Percentiles rank a stretch among this genome's conserved stretches.
phyloP scores from a whole-genome alignment of 495 filamentous ascomycete species.

The Alectoria sarmentosa region DNA sequence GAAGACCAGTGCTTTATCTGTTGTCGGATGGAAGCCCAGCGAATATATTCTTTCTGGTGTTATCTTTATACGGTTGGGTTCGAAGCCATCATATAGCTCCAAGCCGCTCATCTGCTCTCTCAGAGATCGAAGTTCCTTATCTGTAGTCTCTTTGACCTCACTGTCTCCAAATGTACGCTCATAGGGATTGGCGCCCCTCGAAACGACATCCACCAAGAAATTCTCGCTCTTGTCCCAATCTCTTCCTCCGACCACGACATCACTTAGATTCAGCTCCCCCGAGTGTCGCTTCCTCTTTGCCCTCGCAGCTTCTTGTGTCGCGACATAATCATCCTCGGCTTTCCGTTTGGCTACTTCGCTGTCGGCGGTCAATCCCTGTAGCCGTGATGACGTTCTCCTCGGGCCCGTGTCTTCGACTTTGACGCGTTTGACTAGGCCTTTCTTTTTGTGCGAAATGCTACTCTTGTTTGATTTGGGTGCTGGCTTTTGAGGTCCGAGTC shows the following conservation, averaged over 20 bases:
- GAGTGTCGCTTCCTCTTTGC: slow-evolving; percentile 66
- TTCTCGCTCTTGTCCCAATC: slow-evolving; percentile 46
- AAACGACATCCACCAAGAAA: slow-evolving; percentile 51
- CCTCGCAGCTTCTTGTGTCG: slow-evolving; percentile 50
- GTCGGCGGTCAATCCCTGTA: slow-evolving; percentile 60
- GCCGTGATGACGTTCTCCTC: slow-evolving; percentile 56
- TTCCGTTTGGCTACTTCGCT: slow-evolving; percentile 74
- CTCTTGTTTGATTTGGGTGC: slow-evolving; percentile 24
- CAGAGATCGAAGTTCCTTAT: slow-evolving; percentile 67
- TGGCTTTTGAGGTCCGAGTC: slow-evolving; percentile 38
- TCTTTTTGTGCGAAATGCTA: slow-evolving; percentile 42
- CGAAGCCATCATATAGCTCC: slow-evolving; percentile 73
- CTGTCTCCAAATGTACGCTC: slow-evolving; percentile 73
- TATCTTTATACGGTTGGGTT: slow-evolving; percentile 82
- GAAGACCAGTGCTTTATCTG: slow-evolving; percentile 83
- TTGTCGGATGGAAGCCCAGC: slow-evolving; percentile 81
- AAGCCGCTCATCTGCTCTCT: slow-evolving; percentile 76
- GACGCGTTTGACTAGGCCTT: slow-evolving; percentile 39
- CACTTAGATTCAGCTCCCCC: slow-evolving; percentile 63
- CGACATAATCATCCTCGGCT: slow-evolving; percentile 62
- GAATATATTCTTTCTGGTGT: slow-evolving; percentile 85
- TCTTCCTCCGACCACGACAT: slow-evolving; percentile 73
- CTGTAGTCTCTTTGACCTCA: slow-evolving; percentile 73
- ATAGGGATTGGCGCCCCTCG: slow-evolving; percentile 67
- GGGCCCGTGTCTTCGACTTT: slow-evolving; percentile 47